phyloP scores from a whole-genome alignment of 495 filamentous ascomycete species.

The Halenospora varia region DNA sequence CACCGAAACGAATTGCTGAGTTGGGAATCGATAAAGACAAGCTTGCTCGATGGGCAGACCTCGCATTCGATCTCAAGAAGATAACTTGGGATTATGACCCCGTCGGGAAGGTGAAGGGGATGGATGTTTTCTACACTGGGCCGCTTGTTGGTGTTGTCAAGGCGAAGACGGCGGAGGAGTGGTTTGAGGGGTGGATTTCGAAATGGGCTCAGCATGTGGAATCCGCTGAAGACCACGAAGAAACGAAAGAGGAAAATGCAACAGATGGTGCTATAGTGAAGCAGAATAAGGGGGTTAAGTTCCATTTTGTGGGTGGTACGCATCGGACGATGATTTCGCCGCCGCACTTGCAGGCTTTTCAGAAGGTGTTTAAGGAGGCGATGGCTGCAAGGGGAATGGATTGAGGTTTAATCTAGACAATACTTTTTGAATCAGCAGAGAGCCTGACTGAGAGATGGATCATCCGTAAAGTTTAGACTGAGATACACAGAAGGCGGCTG shows the following conservation, averaged over 20 bases:
- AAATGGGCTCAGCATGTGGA: conserved; percentile 41
- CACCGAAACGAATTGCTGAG: conserved; percentile 30
- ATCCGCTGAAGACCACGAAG: not conserved
- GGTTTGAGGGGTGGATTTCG: conserved; percentile 35
- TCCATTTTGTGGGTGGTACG: conserved; percentile 32
- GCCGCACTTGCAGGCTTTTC: conserved; percentile 32
- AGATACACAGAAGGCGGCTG: too few species aligned
- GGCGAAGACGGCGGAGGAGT: conserved; percentile 38
- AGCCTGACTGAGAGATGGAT: too few species aligned
- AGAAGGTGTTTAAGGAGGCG: conserved; percentile 25
- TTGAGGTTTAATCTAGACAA: too few species aligned
- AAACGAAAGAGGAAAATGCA: too few species aligned
- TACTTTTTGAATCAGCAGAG: too few species aligned
- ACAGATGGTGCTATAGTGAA: too few species aligned
- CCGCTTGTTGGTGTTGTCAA: conserved; percentile 34
- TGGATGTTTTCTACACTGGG: conserved; percentile 48
- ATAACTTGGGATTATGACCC: conserved; percentile 50
- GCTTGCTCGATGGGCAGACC: conserved; percentile 35
- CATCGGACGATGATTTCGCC: conserved; percentile 41
- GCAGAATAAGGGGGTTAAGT: conserved; percentile 12
- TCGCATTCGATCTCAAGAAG: conserved; percentile 41
- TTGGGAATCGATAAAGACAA: conserved; percentile 31
- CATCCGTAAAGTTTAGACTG: too few species aligned
- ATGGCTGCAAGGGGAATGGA: conserved; percentile 28
- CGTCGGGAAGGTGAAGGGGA: conserved; percentile 29